These are phyloP conservation scores for Galeopsis tetrahit DNA, from an alignment of 257 asterid species.

Conservation along the genomic window DNA sequence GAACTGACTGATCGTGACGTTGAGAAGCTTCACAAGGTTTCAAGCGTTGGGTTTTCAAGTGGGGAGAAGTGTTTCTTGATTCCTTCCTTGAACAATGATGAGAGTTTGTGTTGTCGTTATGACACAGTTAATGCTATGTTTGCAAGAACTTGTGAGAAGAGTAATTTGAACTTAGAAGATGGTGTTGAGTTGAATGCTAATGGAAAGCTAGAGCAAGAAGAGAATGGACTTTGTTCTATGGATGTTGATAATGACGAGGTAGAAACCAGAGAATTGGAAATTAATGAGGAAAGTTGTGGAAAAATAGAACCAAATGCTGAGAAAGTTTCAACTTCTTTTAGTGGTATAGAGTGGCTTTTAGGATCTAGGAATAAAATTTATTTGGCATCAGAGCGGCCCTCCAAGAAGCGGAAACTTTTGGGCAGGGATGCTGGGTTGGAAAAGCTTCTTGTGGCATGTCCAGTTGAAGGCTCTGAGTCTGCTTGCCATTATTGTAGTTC, in stretches of 20 bases:
- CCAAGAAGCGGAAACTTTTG: conserved; percentile 87
- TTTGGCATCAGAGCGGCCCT: conserved; percentile 83
- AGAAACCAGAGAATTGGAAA: conserved; percentile 29
- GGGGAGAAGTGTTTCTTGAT: conserved; percentile 53
- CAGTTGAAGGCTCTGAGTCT: conserved; percentile 75
- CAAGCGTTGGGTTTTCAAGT: conserved; percentile 42
- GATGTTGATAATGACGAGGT: conserved; percentile 54
- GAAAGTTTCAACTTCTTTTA: conserved; percentile 40
- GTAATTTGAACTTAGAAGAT: conserved; percentile 30
- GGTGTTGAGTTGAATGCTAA: conserved; percentile 34
- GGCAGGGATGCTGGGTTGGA: conserved; percentile 93
- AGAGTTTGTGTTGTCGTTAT: conserved; percentile 28
- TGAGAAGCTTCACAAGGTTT: conserved; percentile 54
- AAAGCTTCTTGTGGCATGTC: conserved; percentile 77
- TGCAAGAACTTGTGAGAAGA: conserved; percentile 37
- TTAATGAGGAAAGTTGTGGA: conserved; percentile 38
- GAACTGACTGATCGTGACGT: conserved; percentile 66
- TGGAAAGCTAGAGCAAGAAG: conserved; percentile 45
- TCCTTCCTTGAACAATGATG: conserved; percentile 48
- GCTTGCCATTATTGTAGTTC: conserved; percentile 86
- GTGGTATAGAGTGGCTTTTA: conserved; percentile 93
- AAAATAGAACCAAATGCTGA: conserved; percentile 37
- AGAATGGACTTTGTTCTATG: conserved; percentile 50
- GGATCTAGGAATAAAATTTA: conserved; percentile 88
- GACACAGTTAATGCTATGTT: conserved; percentile 39